Evolutionary conservation across 1,139 yeast species (phyloP), one percentile per base, ranked within the genome.

Genomic region (Arxiozyma heterogenica): DNA sequence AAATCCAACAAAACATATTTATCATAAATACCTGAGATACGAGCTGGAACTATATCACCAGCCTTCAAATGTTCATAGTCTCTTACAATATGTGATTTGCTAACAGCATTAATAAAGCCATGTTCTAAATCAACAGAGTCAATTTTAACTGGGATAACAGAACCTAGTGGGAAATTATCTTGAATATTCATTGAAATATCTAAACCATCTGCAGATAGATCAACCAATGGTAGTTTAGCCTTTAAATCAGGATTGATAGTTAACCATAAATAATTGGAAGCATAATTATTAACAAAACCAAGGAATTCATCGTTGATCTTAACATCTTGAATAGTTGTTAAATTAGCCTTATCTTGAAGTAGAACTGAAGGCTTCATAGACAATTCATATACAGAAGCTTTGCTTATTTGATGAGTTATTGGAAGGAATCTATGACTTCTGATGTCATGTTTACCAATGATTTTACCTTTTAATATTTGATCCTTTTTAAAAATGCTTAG

Each of bases 371-470:
- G 73, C 59, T 78, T 78, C 49, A 82, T 76, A 43, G 86, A 78
- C 57, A 89, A 76, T 71, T 88, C 96, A 53, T 87, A 71, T 21
- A 85, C 77, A 25, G 80, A 72, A 56, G 79, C 76, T 56, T 80
- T 80, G 42, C 82, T 77, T 43, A 75, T 72, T 54, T 79, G 78
- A 63, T 83, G 87, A 18, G 90, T 78, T 22, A 84, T 75, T 44
- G 95, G 86, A 60, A 84, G 71, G 69, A 83, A 87, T 55, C 77
- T 79, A 64, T 85, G 89, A 58, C 78, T 83, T 58, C 83, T 80
- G 17, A 83, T 77, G 68, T 89, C 94, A 67, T 85, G 94, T 67
- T 71, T 81, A 6, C 97, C 97, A 60, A 89, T 77, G 18, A 90
- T 79, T 64, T 79, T 82, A 41, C 83, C 95, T 44, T 78, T 74